A percentile compares a stretch with the other conserved stretches of the same genome.
Conservation (phyloP, 148 eudicot species). For the Nepenthes gracilis region DNA sequence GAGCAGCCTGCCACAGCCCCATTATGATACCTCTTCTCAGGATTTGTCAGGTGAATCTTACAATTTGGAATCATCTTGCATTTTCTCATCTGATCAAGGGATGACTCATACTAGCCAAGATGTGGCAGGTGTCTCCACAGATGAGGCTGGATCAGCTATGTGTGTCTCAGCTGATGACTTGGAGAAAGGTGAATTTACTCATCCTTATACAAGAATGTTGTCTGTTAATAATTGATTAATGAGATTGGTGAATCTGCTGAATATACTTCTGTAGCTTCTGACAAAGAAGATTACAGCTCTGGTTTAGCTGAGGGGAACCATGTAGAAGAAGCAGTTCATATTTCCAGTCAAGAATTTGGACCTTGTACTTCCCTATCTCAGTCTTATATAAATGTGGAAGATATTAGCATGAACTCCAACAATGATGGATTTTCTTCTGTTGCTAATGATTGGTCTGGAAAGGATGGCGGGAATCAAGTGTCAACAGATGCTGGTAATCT, state of each 20-base stretch:
- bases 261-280: not conserved
- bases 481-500: no score
- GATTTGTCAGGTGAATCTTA: slow-evolving; percentile 7
- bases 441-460: slow-evolving; percentile 2
- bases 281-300: slow-evolving; percentile 7
- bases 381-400: slow-evolving; percentile 4
- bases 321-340: not conserved
- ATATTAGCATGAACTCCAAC: slow-evolving; percentile 3
- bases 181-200: slow-evolving; percentile 9
- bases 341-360: not conserved
- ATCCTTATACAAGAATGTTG: not conserved
- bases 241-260: slow-evolving; percentile 7
- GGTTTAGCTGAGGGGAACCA: slow-evolving; percentile 4
- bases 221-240: slow-evolving; percentile 4
- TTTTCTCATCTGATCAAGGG: not conserved
- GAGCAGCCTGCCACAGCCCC: slow-evolving; percentile 8
- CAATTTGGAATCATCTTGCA: slow-evolving; percentile 4
- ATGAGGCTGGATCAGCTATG: not conserved
- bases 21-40: slow-evolving; percentile 1
- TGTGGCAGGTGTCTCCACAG: not conserved
- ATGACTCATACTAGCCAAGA: slow-evolving; percentile 1
- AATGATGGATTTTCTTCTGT: slow-evolving; percentile 5
- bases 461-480: slow-evolving; percentile 1
- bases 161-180: slow-evolving; percentile 4
- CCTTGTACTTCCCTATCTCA: not conserved